These are phyloP conservation scores for Fraxinus dipetala DNA, from an alignment of 305 asterid species.

Conservation along the genomic window DNA sequence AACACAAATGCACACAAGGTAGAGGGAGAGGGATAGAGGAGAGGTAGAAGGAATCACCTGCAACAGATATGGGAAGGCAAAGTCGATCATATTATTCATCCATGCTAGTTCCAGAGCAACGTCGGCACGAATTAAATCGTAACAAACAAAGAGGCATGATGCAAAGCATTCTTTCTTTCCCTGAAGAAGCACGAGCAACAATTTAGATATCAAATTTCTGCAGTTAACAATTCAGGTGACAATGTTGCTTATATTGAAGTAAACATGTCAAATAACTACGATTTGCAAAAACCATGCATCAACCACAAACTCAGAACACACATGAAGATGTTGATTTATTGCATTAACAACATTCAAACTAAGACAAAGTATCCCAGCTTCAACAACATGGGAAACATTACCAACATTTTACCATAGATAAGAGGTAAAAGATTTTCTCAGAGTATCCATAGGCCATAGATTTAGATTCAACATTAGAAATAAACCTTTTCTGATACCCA, in stretches of 20 bases:
- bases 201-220: constrained; percentile 13
- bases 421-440: neutral
- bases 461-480: neutral
- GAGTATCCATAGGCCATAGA: neutral
- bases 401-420: neutral
- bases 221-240: neutral
- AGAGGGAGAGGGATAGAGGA: neutral
- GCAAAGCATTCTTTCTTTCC: constrained; percentile 99
- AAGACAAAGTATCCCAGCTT: neutral
- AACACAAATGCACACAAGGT: constrained; percentile 1
- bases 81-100: constrained; percentile 94
- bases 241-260: neutral
- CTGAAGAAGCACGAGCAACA: constrained; percentile 41
- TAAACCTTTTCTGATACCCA: neutral
- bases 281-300: neutral
- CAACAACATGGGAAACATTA: neutral
- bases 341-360: neutral
- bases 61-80: constrained; percentile 92
- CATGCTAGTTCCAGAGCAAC: constrained; percentile 97
- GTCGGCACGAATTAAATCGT: constrained; percentile 84
- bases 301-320: neutral
- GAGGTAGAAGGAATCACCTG: constrained; percentile 53
- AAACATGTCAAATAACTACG: neutral
- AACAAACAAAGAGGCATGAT: constrained; percentile 96
- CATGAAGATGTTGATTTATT: neutral